Percentiles rank a stretch among this genome's conserved stretches.
Evolutionary conservation across 176 grass and related monocot genomes (phyloP).

Genomic region (Bolboschoenus planiculmis): DNA sequence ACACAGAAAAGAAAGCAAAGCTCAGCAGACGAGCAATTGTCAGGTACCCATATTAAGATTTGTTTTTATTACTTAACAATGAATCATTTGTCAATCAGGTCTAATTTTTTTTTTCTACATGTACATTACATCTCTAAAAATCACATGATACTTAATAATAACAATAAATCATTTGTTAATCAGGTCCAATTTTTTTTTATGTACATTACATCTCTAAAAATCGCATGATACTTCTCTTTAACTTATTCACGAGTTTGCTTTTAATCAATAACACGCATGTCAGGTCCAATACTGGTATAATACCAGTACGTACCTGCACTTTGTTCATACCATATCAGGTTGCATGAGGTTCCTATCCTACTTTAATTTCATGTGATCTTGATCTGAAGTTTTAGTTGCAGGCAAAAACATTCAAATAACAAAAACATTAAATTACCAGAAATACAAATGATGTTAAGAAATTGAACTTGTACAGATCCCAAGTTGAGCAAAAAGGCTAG

Average conservation of each 20-base stretch:
- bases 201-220: neutral
- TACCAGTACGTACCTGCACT: neutral
- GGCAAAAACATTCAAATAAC: neutral
- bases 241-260: neutral
- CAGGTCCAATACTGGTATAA: neutral
- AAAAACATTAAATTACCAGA: neutral
- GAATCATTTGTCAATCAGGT: neutral
- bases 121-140: neutral
- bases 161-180: neutral
- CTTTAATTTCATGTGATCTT: neutral
- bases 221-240: neutral
- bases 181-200: neutral
- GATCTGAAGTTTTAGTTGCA: neutral
- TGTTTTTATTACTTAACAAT: neutral
- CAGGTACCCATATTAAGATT: conserved; percentile 34
- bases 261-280: neutral
- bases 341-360: neutral
- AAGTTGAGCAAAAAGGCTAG: conserved; percentile 14
- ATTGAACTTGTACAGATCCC: conserved; percentile 16
- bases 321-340: neutral
- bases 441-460: neutral
- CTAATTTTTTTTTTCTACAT: neutral
- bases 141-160: neutral
- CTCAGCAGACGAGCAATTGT: conserved; percentile 25
- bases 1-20: conserved; percentile 47